A percentile compares a stretch with the other conserved stretches of the same genome.
Evolutionary conservation across 2,329 filamentous ascomycete genomes (phyloP).

Genomic region (Byssoonygena ceratinophila): DNA sequence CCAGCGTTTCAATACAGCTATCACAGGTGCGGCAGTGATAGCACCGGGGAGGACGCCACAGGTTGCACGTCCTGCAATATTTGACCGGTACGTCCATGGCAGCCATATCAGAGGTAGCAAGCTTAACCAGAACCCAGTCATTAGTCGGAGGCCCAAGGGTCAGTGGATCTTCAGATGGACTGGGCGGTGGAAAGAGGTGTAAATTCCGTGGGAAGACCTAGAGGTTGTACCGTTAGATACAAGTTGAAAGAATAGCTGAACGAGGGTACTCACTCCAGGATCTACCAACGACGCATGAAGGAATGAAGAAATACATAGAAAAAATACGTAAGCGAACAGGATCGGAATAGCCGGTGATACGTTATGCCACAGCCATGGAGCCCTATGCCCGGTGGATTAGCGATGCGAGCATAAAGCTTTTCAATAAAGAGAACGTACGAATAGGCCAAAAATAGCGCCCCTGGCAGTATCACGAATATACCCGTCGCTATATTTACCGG

Average conservation of each 20-base stretch:
- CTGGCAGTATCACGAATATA: conserved; percentile 65
- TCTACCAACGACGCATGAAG: conserved; percentile 85
- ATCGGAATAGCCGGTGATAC: conserved; percentile 83
- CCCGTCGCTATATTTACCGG: conserved; percentile 86
- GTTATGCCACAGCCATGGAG: conserved; percentile 74
- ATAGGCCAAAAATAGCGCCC: conserved; percentile 71
- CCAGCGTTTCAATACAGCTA: conserved; percentile 92
- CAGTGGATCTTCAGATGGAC: conserved; percentile 69
- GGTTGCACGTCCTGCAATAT: conserved; percentile 94
- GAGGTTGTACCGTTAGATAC: neutral
- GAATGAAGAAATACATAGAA: conserved; percentile 85
- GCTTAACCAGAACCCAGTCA: conserved; percentile 87
- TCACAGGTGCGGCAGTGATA: conserved; percentile 96
- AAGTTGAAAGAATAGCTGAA: conserved; percentile 6
- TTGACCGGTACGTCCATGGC: conserved; percentile 98
- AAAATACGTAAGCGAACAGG: conserved; percentile 82
- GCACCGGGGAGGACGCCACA: conserved; percentile 90
- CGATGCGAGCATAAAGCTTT: neutral
- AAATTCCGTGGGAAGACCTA: conserved; percentile 88
- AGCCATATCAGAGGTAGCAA: conserved; percentile 59
- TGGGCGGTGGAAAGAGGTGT: conserved; percentile 69
- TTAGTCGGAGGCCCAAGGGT: conserved; percentile 73
- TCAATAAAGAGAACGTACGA: conserved; percentile 43
- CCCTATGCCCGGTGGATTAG: conserved; percentile 34
- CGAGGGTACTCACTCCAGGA: conserved; percentile 63